phyloP scores from a whole-genome alignment of 1,139 yeast species.

The Lodderomyces pseudojiufengensis region DNA sequence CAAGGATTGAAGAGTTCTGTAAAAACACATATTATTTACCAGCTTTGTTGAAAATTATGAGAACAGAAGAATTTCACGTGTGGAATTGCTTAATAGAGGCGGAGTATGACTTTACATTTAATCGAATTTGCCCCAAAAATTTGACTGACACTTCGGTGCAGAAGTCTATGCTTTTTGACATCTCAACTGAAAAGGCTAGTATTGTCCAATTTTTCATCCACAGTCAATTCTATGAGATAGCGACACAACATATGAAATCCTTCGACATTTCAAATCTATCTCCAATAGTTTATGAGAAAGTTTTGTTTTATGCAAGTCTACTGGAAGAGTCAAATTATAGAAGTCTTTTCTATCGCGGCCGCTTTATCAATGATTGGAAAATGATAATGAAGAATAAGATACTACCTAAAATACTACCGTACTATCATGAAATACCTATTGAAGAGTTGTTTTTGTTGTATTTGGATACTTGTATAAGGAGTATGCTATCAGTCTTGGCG shows the following conservation, averaged over 20 bases:
- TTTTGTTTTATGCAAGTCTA: slow-evolving; percentile 20
- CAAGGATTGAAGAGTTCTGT: too few species aligned
- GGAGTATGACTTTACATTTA: too few species aligned
- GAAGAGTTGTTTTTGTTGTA: too few species aligned
- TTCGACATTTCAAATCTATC: neutral
- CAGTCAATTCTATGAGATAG: slow-evolving; percentile 17
- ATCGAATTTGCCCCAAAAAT: too few species aligned
- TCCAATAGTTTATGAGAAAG: slow-evolving; percentile 16
- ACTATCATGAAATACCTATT: too few species aligned
- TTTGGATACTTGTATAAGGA: too few species aligned
- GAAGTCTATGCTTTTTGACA: too few species aligned
- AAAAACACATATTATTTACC: slow-evolving; percentile 6
- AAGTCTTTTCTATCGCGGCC: slow-evolving; percentile 4
- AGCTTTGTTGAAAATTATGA: neutral
- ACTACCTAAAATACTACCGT: too few species aligned
- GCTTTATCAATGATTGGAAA: neutral
- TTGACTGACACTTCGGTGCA: too few species aligned
- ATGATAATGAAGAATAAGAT: too few species aligned
- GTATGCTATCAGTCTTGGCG: too few species aligned
- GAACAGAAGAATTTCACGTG: neutral
- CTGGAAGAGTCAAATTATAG: slow-evolving; percentile 8
- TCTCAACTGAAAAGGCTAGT: slow-evolving; percentile 8
- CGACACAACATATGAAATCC: slow-evolving; percentile 8
- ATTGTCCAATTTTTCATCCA: slow-evolving; percentile 11
- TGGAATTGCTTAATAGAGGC: neutral